Base-by-base conservation (phyloP, 768 basidiomycete species). In the Suillus variegatus region DNA sequence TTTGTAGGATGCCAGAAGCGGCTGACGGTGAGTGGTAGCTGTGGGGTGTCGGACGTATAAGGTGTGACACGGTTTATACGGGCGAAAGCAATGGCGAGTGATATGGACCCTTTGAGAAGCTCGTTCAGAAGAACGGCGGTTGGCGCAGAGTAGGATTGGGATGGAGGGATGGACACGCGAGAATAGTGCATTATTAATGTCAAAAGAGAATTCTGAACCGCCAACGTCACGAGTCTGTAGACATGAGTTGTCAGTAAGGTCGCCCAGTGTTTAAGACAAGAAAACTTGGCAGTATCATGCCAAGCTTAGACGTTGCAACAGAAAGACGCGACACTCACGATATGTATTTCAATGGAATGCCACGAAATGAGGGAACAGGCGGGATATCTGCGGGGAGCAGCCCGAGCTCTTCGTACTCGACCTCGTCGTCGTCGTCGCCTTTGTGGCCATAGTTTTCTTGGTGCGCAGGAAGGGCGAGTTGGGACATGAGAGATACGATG, bases 171-270 rank as follows among this genome's bases (percentile, higher is more conserved):
- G 12, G 92, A 90, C 61, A 93, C 89, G 68, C 95, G 88, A 46
- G 97, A 97, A 78, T 97, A 93, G 81, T 97, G 95, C 93, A 99
- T 96, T 75, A 98, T 91, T 76, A 99, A 87, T 41, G 94, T 92
- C 64, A 99, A 76, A 64, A 88, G 80, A 25, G 94, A 94, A 79
- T 98, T 98, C 81, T 99, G 96, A 60, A 95, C 85, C 60, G 94
- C 94, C 75, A 95, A 84, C n/a, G 89, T 91, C 65, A 92, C 82
- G 64, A 93, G 84, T 61, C 92, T 93, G 73, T 58, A 4, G n/a
- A 47, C 51, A 40, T 44, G 58, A 55, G 63, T 57, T 44, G 62
- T 25, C 63, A 43, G 52, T 41, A 8, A 61, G 63, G 65, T 14
- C 64, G 57, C 4, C 7, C 18, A 40, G 1, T 9, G 13, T 28